phyloP scores from a whole-genome alignment of 225 moss, liverwort and hornwort species.

The Takakia lepidozioides region DNA sequence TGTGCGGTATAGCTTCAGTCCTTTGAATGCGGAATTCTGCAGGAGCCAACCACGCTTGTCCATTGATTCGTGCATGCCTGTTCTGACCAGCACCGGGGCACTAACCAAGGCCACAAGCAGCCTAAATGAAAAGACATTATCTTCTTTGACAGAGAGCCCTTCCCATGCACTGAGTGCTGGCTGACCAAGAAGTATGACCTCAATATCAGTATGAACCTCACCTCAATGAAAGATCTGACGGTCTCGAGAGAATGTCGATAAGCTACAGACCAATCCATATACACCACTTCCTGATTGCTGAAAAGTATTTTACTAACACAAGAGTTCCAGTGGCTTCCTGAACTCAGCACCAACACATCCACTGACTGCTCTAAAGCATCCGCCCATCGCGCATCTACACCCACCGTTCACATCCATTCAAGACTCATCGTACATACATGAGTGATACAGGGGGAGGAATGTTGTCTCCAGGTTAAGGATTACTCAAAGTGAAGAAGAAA shows the following conservation, averaged over 20 bases:
- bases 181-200: no score
- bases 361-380: constrained; percentile 4
- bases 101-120: no score
- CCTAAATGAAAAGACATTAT: no score
- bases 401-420: no score
- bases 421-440: no score
- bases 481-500: no score
- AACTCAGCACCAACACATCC: constrained; percentile 2
- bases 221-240: constrained; percentile 4
- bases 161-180: no score
- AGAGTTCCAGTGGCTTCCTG: no score
- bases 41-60: not conserved
- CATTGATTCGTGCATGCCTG: not conserved
- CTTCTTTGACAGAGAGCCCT: no score
- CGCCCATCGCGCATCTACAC: constrained; percentile 5
- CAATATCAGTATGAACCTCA: not conserved
- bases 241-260: constrained; percentile 4
- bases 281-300: constrained; percentile 1
- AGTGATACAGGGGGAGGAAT: no score
- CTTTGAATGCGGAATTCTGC: constrained; percentile 7
- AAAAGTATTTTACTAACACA: constrained; percentile 4
- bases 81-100: no score
- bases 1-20: constrained; percentile 3
- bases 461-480: no score
- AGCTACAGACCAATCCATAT: constrained; percentile 8